These are phyloP conservation scores for Cocos nucifera DNA, from an alignment of 176 grass and related monocot genomes.

Conservation along the genomic window DNA sequence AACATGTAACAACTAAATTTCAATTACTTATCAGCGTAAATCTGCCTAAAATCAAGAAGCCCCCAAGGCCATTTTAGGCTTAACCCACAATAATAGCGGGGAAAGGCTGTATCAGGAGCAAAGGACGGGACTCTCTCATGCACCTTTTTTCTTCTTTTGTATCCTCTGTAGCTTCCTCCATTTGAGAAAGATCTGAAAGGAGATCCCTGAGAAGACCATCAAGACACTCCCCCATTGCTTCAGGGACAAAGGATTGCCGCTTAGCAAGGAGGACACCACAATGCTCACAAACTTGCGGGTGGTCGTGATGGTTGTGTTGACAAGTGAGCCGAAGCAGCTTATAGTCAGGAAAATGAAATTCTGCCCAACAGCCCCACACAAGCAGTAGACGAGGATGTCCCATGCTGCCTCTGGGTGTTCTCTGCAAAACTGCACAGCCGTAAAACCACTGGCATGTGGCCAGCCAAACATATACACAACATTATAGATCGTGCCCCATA, in stretches of 20 bases:
- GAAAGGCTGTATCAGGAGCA: too few relatives aligned
- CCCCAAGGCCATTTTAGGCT: too few relatives aligned
- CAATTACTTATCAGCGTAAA: too few relatives aligned
- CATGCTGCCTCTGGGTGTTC: slow-evolving; percentile 84
- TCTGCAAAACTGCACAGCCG: slow-evolving; percentile 66
- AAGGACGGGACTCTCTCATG: background rate
- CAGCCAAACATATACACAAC: slow-evolving; percentile 79
- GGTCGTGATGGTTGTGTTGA: slow-evolving; percentile 94
- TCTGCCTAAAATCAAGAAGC: too few relatives aligned
- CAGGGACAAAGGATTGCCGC: slow-evolving; percentile 61
- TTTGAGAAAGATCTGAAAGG: slow-evolving; percentile 75
- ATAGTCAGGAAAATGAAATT: slow-evolving; percentile 99
- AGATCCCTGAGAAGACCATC: slow-evolving; percentile 29
- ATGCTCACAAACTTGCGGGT: slow-evolving; percentile 85
- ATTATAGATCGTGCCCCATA: slow-evolving; percentile 92
- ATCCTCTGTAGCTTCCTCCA: slow-evolving; percentile 41
- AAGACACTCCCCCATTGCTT: slow-evolving; percentile 77
- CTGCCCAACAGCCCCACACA: slow-evolving; percentile 76
- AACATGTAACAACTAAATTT: too few relatives aligned
- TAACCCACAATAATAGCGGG: too few relatives aligned
- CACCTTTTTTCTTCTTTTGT: slow-evolving; percentile 1
- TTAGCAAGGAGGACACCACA: slow-evolving; percentile 72
- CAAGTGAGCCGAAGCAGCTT: slow-evolving; percentile 84
- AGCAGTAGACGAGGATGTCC: slow-evolving; percentile 81
- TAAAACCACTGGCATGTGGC: slow-evolving; percentile 73